Conservation (phyloP, 2,329 filamentous ascomycete genomes). For the Penicillium freii region DNA sequence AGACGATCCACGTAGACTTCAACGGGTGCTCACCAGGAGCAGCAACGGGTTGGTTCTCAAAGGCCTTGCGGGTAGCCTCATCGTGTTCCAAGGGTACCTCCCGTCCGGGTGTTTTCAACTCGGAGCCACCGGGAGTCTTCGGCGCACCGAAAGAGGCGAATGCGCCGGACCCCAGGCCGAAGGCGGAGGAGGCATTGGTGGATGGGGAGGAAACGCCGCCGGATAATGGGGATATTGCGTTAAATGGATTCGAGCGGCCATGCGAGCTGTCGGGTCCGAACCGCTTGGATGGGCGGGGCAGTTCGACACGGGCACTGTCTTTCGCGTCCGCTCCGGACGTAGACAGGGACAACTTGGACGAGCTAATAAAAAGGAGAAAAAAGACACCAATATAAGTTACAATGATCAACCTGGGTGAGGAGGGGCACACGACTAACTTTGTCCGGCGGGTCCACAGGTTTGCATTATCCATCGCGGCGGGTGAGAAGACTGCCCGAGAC, state of each 20-base stretch:
- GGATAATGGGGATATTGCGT: slow-evolving; percentile 68
- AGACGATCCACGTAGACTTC: slow-evolving; percentile 90
- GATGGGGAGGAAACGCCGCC: slow-evolving; percentile 72
- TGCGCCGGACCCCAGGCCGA: slow-evolving; percentile 89
- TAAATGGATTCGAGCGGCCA: slow-evolving; percentile 74
- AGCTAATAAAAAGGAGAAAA: slow-evolving; percentile 51
- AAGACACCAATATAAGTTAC: slow-evolving; percentile 4
- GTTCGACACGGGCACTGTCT: slow-evolving; percentile 54
- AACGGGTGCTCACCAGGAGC: slow-evolving; percentile 57
- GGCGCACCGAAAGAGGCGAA: slow-evolving; percentile 97
- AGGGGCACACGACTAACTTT: slow-evolving; percentile 40
- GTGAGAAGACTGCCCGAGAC: slow-evolving; percentile 36
- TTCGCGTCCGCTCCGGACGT: slow-evolving; percentile 62
- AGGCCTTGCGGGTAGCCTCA: slow-evolving; percentile 38
- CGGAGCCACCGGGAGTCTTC: slow-evolving; percentile 79
- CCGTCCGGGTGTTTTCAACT: slow-evolving; percentile 63
- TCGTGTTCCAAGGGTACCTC: slow-evolving; percentile 50
- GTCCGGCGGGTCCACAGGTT: slow-evolving; percentile 51
- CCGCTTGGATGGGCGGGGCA: slow-evolving; percentile 69
- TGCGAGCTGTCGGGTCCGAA: slow-evolving; percentile 72
- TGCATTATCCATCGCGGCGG: slow-evolving; percentile 49
- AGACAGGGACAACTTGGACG: slow-evolving; percentile 86
- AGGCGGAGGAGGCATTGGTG: slow-evolving; percentile 76
- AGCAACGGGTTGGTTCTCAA: slow-evolving; percentile 38
- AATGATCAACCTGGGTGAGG: not conserved